Evolutionary conservation across 192 early-diverging fungal species (phyloP), one percentile per base, ranked within the genome.

Genomic region (Coemansia reversa): DNA sequence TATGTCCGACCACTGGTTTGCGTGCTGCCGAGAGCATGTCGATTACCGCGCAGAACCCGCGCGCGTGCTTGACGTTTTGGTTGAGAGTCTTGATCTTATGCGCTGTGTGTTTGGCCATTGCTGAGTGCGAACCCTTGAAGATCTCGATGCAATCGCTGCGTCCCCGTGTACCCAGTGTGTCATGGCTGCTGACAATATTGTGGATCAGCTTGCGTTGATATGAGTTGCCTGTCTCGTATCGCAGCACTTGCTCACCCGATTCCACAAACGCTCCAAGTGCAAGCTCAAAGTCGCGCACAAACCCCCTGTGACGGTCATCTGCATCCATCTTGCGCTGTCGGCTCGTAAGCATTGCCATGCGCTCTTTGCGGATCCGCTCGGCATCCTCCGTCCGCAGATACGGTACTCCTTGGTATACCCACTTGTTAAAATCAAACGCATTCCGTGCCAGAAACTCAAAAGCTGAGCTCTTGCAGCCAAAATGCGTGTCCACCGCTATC

Each of bases 381-480:
- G 69, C 66, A 16, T 71, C 62, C 12, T 65, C 69, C 0, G 54
- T 16, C n/a, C 66, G 66, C 69, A 79, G 66, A 60, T 86, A 94
- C 0, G 91, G 89, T 23, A 94, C 87, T n/a, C 94, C 93, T 60
- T 85, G 67, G 16, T 74, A 72, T 33, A 94, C 87, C 83, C 92
- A 91, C 58, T 93, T 92, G 80, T 95, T 94, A 47, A 98, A 95
- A 63, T 96, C 92, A 76, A 98, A 96, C 2, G 85, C 79, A 74
- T 89, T 89, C 5, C 82, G 70, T 6, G 75, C 55, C 29, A 98
- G 76, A 67, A 98, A 98, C 50, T 87, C 84, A 23, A 98, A 67
- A 25, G 83, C 82, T 18, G 79, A 74, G 51, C 79, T 68, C 59
- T 87, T 81, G 62, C 68, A 79, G 0, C 67, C 54, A 70, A 88